Percentiles rank a stretch among this genome's conserved stretches.
phyloP scores from a whole-genome alignment of 345 rosid species.

The Physaria fendleri region DNA sequence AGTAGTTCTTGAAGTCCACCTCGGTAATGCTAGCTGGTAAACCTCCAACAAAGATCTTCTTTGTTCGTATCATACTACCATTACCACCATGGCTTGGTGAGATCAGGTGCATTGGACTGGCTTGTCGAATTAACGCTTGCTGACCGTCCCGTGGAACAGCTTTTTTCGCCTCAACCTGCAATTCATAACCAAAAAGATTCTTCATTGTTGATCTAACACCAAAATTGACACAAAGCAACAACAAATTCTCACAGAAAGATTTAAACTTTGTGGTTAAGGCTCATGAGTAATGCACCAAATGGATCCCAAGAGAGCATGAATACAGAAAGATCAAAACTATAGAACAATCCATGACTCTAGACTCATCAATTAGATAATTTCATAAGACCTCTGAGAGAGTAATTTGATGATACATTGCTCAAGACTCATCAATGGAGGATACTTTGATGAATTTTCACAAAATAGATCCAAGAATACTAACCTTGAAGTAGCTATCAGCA shows the following conservation, averaged over 20 bases:
- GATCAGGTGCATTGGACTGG: constrained; percentile 38
- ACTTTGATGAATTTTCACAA: background rate
- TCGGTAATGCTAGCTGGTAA: constrained; percentile 67
- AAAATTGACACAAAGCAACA: background rate
- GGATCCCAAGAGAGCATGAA: background rate
- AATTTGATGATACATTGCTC: no score
- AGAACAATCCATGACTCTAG: background rate
- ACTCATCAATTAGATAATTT: background rate
- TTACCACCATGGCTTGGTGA: constrained; percentile 38
- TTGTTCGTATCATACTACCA: constrained; percentile 55
- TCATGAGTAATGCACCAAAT: background rate
- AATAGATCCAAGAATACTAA: constrained; percentile 32
- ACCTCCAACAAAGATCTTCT: constrained; percentile 92
- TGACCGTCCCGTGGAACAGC: constrained; percentile 92
- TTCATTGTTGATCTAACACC: no score
- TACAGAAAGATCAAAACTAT: background rate
- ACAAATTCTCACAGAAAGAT: background rate
- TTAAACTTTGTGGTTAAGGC: background rate
- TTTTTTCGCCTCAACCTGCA: constrained; percentile 96
- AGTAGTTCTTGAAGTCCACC: constrained; percentile 70
- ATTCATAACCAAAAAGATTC: background rate
- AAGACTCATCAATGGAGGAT: background rate
- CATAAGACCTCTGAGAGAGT: background rate
- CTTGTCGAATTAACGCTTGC: constrained; percentile 50
- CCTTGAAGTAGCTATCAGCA: constrained; percentile 62